Percentiles rank a stretch among this genome's conserved stretches.
Conservation (phyloP, 2,329 filamentous ascomycete genomes). For the Juglanconis juglandina region DNA sequence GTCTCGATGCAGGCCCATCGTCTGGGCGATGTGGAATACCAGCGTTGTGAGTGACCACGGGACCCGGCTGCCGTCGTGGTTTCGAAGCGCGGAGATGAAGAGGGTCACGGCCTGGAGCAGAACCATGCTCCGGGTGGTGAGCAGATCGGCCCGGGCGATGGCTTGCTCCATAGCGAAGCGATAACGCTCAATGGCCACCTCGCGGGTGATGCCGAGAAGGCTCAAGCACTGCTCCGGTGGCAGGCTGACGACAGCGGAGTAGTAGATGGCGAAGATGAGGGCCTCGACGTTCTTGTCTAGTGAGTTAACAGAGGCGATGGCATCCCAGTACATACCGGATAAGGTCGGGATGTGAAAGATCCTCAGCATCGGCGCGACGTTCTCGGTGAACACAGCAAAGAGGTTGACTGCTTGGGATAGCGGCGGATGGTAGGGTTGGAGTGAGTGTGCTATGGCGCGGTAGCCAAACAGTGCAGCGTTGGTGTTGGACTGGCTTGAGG, state of each 20-base stretch:
- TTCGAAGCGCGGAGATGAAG: constrained; percentile 46
- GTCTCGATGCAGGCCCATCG: constrained; percentile 49
- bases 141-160: constrained; percentile 54
- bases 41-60: constrained; percentile 60
- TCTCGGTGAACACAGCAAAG: constrained; percentile 25
- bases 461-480: constrained; percentile 26
- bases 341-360: constrained; percentile 30
- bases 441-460: constrained; percentile 24
- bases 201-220: constrained; percentile 4
- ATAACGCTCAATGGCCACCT: constrained; percentile 26
- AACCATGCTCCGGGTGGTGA: constrained; percentile 51
- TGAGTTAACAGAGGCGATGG: constrained; percentile 18
- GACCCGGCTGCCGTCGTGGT: constrained; percentile 43
- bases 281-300: constrained; percentile 22
- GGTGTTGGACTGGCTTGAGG: neutral
- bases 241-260: constrained; percentile 50
- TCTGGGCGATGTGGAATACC: constrained; percentile 47
- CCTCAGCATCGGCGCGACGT: constrained; percentile 25
- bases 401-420: constrained; percentile 23
- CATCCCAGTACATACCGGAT: constrained; percentile 24
- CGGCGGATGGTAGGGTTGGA: constrained; percentile 23
- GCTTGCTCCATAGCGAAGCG: constrained; percentile 50
- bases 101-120: constrained; percentile 57
- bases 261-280: constrained; percentile 51
- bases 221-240: constrained; percentile 42